Evolutionary conservation across 2,329 filamentous ascomycete genomes (phyloP).

Genomic region (Sphaerulina musiva): DNA sequence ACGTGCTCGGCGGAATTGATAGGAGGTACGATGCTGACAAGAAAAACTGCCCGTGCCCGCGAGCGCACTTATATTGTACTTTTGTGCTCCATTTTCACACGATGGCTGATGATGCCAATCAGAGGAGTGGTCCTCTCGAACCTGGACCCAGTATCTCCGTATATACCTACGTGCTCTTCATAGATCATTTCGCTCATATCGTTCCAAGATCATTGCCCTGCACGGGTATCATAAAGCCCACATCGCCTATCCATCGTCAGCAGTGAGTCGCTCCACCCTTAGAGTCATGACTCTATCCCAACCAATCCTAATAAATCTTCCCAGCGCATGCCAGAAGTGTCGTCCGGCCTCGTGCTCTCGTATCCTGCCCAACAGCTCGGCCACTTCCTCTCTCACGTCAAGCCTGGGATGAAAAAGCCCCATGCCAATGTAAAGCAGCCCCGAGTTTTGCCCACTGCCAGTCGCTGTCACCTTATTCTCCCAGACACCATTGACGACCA

Average conservation of each 20-base stretch:
- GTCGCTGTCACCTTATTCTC: constrained; percentile 21
- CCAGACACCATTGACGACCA: constrained; percentile 29
- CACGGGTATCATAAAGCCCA: constrained; percentile 2
- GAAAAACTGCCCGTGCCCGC: not conserved
- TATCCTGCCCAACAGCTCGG: constrained; percentile 74
- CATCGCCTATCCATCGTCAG: constrained; percentile 11
- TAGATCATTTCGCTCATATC: not conserved
- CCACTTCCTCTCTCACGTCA: constrained; percentile 69
- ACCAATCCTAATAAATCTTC: constrained; percentile 80
- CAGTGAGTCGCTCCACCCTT: constrained; percentile 16
- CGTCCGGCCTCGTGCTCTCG: constrained; percentile 81
- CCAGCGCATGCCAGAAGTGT: constrained; percentile 85
- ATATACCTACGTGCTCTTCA: not conserved
- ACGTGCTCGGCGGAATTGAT: too few relatives aligned
- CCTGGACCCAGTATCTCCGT: not conserved
- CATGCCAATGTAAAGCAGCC: constrained; percentile 53
- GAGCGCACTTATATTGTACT: too few relatives aligned
- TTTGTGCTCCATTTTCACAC: too few relatives aligned
- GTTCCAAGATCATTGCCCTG: not conserved
- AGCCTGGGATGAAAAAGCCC: constrained; percentile 85
- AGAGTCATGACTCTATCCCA: constrained; percentile 64
- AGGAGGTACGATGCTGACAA: not conserved
- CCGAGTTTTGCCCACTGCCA: constrained; percentile 15
- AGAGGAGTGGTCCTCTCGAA: too few relatives aligned
- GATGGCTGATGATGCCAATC: too few relatives aligned